A percentile compares a stretch with the other conserved stretches of the same genome.
Evolutionary conservation across 768 basidiomycete species (phyloP).

Genomic region (Mycena amicta): DNA sequence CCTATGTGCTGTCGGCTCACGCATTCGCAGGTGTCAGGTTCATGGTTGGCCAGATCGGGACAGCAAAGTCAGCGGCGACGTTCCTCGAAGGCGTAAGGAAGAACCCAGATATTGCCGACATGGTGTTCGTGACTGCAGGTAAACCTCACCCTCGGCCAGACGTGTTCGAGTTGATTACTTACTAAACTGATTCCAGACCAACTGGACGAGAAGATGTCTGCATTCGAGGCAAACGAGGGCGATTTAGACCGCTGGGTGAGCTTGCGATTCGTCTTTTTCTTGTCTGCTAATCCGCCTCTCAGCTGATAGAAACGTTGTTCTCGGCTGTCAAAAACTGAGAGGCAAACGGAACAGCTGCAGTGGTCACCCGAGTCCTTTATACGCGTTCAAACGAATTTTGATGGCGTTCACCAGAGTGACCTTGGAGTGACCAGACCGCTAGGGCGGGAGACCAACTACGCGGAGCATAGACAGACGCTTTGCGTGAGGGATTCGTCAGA

Average conservation of each 20-base stretch:
- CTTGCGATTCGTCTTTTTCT: background rate
- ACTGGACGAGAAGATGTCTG: slow-evolving; percentile 6
- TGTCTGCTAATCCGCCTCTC: slow-evolving; percentile 2
- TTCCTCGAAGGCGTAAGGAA: slow-evolving; percentile 12
- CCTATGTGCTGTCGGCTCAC: slow-evolving; percentile 1
- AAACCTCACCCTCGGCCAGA: slow-evolving; percentile 1
- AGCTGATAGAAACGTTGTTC: slow-evolving; percentile 15
- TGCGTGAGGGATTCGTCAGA: too few species aligned
- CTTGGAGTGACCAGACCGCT: too few species aligned
- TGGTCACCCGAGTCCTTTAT: background rate
- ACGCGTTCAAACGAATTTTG: too few species aligned
- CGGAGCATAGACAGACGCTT: too few species aligned
- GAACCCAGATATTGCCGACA: slow-evolving; percentile 8
- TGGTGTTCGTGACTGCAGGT: slow-evolving; percentile 16
- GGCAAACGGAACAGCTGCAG: too few species aligned
- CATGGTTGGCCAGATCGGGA: slow-evolving; percentile 13
- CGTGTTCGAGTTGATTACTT: background rate
- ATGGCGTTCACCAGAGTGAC: too few species aligned
- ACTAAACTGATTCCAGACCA: slow-evolving; percentile 5
- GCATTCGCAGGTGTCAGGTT: slow-evolving; percentile 12
- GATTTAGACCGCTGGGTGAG: slow-evolving; percentile 18
- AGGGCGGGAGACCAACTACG: too few species aligned
- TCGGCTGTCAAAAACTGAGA: slow-evolving; percentile 12
- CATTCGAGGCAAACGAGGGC: slow-evolving; percentile 9
- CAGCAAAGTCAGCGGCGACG: slow-evolving; percentile 8